Base-by-base conservation (phyloP, 257 asterid species). In the Sherardia arvensis region DNA sequence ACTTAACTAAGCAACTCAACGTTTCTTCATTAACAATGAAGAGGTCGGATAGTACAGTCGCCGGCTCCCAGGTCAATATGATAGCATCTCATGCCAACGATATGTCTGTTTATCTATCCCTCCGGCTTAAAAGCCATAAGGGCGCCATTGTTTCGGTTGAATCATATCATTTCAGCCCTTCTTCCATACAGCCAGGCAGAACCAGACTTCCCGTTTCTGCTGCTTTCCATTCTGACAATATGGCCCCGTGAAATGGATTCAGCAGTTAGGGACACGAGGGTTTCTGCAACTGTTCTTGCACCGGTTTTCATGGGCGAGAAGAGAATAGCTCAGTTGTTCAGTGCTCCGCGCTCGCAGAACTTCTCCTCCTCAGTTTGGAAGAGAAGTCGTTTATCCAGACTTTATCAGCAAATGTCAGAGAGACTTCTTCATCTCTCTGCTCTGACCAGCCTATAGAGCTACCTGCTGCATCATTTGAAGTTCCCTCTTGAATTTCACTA, bases 341-440 rank as follows among this genome's bases (percentile, higher is more conserved):
- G 26, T 28, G 68, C 29, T 64, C 49, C 30, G 7, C 21, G 15
- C 40, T 49, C 30, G 3, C 20, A 29, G 61, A 49, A 11, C 53
- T 33, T 74, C 69, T 81, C 74, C 60, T 33, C 73, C 69, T 81
- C 75, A 76, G 85, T 68, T 63, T 80, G 58, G 69, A 71, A 64
- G 92, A 79, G 79, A 93, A 87, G 25, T 81, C 77, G 48, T 77
- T 83, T 14, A 83, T 64, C 26, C 74, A 66, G 66, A 74, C 70
- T 61, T 47, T 78, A 72, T 84, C 89, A 2, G 94, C 95, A 72
- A 93, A 93, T 53, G 99, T 93, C 75, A 90, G 73, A 11, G 97
- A 94, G 62, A 80, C 79, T 55, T 89, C 95, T 69, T 93, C 97
- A 21, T 90, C 88, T 47, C 87, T 74, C 51, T 82, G 88, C 73